Base-by-base conservation (phyloP, 2,329 filamentous ascomycete genomes). In the Calonectria crousiana region DNA sequence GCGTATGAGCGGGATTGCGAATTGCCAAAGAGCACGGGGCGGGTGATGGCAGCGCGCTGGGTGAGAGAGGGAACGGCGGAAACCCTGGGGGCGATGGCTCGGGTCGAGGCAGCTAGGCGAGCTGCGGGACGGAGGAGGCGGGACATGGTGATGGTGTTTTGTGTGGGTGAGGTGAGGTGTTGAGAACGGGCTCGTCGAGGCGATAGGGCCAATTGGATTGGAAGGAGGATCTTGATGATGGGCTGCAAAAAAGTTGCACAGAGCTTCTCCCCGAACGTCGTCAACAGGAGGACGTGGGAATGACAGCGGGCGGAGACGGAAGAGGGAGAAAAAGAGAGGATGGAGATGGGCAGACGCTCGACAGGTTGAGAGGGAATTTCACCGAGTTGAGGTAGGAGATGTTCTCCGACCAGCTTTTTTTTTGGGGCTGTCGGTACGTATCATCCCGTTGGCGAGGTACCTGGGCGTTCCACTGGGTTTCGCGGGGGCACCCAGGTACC, bases 1-100 rank as follows among this genome's bases (percentile, higher is more conserved):
- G 90, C 90, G 81, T 91, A 92, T 69, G 89, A 87, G 82, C 90
- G 86, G 83, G 87, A 84, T 85, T 91, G 90, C 67, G 78, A 83
- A 74, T 78, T 83, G 74, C 84, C 84, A 75, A 85, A 85, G 79
- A 84, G 81, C 83, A 83, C 81, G 74, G 84, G 83, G 69, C 82
- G 81, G 65, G 85, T 80, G 78, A 85, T 78, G 75, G 85, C 80
- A 76, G 85, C 80, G 77, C 86, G 82, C 81, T 85, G 84, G 75
- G 84, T 82, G 67, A 85, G 77, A 73, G 84, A 79, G 65, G 86
- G 81, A 80, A 81, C 77, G 80, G 83, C 77, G 69, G 84, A 80
- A 73, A 83, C 77, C 77, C 78, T 82, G 75, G 82, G 79, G 70
- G 84, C 78, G 75, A 84, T 75, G 71, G 82, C 82, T 79, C 85